Percentiles rank a stretch among this genome's conserved stretches.
Conservation (phyloP, 306 rosid genomes). For the Cicer chorassanicum region DNA sequence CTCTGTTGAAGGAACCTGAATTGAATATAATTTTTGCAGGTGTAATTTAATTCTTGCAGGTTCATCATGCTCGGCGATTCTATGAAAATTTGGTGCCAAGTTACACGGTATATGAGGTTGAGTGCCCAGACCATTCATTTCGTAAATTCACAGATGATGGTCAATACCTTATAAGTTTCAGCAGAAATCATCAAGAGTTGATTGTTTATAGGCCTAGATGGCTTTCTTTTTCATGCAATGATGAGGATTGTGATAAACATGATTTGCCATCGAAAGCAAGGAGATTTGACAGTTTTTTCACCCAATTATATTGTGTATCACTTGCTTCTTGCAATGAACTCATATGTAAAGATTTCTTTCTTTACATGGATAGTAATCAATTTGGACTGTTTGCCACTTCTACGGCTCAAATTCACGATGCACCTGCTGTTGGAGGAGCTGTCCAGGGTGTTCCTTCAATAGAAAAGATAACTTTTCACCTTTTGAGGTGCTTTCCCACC, state of each 20-base stretch:
- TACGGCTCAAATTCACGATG: conserved; percentile 73
- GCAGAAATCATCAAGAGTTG: conserved; percentile 79
- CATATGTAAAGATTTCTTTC: conserved; percentile 93
- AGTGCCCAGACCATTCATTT: conserved; percentile 85
- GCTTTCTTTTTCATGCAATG: conserved; percentile 89
- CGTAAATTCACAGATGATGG: conserved; percentile 98
- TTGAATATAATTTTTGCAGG: conserved; percentile 62
- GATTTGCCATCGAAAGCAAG: conserved; percentile 77
- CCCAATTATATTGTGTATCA: conserved; percentile 68
- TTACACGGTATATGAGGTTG: conserved; percentile 80
- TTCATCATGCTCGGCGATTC: conserved; percentile 77
- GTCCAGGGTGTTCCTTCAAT: conserved; percentile 84
- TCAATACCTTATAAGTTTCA: conserved; percentile 85
- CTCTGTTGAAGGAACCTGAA: conserved; percentile 57
- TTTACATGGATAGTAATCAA: conserved; percentile 78
- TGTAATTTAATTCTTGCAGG: conserved; percentile 75
- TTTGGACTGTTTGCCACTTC: conserved; percentile 93
- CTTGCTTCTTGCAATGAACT: conserved; percentile 85
- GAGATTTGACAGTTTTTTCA: conserved; percentile 91
- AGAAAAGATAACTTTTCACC: conserved; percentile 90
- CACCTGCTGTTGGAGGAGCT: conserved; percentile 81
- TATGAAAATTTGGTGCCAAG: conserved; percentile 95
- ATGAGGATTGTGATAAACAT: conserved; percentile 71
- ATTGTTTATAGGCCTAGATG: conserved; percentile 88
- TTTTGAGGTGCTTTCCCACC: conserved; percentile 64